Conservation (phyloP, 768 basidiomycete species). For the Leccinum truebloodii region DNA sequence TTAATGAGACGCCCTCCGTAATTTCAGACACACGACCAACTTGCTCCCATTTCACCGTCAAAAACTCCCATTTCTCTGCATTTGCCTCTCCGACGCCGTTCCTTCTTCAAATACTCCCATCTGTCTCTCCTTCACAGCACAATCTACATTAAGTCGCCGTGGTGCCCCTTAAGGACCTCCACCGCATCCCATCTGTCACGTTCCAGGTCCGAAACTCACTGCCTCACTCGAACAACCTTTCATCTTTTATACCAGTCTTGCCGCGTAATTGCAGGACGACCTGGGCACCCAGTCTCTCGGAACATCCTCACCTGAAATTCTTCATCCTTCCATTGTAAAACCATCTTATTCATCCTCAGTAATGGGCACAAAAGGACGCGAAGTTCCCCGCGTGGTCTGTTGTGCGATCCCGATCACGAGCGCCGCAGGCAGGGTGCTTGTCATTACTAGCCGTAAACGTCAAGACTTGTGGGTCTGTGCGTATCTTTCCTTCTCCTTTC, state of each 20-base stretch:
- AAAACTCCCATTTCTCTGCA: slow-evolving; percentile 16
- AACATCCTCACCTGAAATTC: neutral
- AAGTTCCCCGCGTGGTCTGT: slow-evolving; percentile 83
- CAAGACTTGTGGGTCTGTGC: slow-evolving; percentile 86
- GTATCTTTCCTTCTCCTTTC: slow-evolving; percentile 38
- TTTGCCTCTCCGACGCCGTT: slow-evolving; percentile 8
- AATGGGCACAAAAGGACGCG: slow-evolving; percentile 71
- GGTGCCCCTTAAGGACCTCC: slow-evolving; percentile 15
- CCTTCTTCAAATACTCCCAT: slow-evolving; percentile 3
- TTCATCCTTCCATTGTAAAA: slow-evolving; percentile 6
- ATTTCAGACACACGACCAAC: slow-evolving; percentile 42
- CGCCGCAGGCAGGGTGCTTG: slow-evolving; percentile 72
- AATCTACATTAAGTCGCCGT: slow-evolving; percentile 10
- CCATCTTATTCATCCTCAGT: slow-evolving; percentile 8
- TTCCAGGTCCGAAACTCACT: slow-evolving; percentile 13
- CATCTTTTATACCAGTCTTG: slow-evolving; percentile 7
- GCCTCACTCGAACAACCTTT: slow-evolving; percentile 5
- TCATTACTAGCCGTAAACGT: slow-evolving; percentile 83
- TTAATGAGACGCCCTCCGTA: slow-evolving; percentile 25
- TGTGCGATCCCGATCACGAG: slow-evolving; percentile 85
- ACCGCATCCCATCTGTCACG: slow-evolving; percentile 5
- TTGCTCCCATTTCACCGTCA: slow-evolving; percentile 25
- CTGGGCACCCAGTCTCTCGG: neutral
- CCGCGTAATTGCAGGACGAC: slow-evolving; percentile 5
- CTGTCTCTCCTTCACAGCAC: slow-evolving; percentile 13